A percentile compares a stretch with the other conserved stretches of the same genome.
phyloP scores from a whole-genome alignment of 768 basidiomycete genomes.

The Saitozyma sp. region DNA sequence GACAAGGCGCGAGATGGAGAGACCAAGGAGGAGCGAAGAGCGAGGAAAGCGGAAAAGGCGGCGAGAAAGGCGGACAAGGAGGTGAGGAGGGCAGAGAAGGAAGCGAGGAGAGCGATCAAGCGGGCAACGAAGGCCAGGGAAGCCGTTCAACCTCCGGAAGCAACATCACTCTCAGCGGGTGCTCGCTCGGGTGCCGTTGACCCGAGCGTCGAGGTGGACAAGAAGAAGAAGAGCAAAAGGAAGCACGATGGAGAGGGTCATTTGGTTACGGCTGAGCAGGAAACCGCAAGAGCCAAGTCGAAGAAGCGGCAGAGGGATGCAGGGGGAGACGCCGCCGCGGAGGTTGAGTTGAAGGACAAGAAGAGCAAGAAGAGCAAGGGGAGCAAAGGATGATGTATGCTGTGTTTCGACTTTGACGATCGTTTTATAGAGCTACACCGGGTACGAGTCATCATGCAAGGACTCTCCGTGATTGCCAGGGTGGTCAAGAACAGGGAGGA shows the following conservation, averaged over 20 bases:
- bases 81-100: constrained; percentile 21
- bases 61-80: constrained; percentile 18
- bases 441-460: too few species aligned
- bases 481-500: too few species aligned
- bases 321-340: too few species aligned
- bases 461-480: too few species aligned
- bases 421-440: too few species aligned
- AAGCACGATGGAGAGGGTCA: constrained; percentile 11
- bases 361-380: too few species aligned
- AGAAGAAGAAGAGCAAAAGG: constrained; percentile 7
- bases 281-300: constrained; percentile 10
- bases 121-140: constrained; percentile 10
- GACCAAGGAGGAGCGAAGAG: constrained; percentile 15
- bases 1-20: constrained; percentile 9
- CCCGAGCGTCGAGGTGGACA: constrained; percentile 16
- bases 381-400: too few species aligned
- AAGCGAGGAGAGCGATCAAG: constrained; percentile 16
- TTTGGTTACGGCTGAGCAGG: constrained; percentile 1
- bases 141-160: too few species aligned
- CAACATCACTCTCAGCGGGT: constrained; percentile 52
- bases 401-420: too few species aligned
- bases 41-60: constrained; percentile 22
- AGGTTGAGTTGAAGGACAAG: too few species aligned
- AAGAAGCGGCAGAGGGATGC: constrained; percentile 15
- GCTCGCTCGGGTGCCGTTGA: constrained; percentile 59